Evolutionary conservation across 768 basidiomycete species (phyloP).

Genomic region (Calocera viscosa): DNA sequence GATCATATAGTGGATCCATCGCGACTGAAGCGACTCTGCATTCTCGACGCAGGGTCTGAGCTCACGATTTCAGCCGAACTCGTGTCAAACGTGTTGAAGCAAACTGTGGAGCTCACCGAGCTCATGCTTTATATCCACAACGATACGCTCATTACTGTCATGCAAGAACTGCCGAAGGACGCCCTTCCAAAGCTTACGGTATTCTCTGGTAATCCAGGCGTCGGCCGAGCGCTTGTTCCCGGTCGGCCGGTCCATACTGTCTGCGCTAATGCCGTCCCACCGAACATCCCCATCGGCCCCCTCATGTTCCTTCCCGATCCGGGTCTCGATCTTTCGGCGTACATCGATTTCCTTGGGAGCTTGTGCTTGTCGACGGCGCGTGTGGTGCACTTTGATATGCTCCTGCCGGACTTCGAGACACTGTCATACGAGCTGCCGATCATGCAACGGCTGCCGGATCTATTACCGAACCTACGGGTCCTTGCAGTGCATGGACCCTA

Average conservation of each 20-base stretch:
- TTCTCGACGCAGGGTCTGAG: neutral
- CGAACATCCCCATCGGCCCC: neutral
- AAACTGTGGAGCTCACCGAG: neutral
- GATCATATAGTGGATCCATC: neutral
- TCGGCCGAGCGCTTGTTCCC: neutral
- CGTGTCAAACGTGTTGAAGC: neutral
- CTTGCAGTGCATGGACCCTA: neutral
- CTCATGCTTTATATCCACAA: conserved; percentile 3
- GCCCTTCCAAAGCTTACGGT: neutral
- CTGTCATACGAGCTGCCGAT: neutral
- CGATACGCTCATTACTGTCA: neutral
- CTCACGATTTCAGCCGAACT: neutral
- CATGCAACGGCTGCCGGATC: neutral
- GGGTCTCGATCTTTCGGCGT: neutral
- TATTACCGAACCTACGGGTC: neutral
- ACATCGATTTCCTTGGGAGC: neutral
- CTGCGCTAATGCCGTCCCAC: neutral
- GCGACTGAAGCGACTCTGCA: neutral
- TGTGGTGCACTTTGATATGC: neutral
- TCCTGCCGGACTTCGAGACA: conserved; percentile 2
- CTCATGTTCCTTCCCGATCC: neutral
- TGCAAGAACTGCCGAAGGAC: neutral
- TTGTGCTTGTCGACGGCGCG: neutral
- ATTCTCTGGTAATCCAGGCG: neutral
- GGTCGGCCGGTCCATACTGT: neutral